phyloP scores from a whole-genome alignment of 768 basidiomycete genomes.

The Boletus sensibilis region DNA sequence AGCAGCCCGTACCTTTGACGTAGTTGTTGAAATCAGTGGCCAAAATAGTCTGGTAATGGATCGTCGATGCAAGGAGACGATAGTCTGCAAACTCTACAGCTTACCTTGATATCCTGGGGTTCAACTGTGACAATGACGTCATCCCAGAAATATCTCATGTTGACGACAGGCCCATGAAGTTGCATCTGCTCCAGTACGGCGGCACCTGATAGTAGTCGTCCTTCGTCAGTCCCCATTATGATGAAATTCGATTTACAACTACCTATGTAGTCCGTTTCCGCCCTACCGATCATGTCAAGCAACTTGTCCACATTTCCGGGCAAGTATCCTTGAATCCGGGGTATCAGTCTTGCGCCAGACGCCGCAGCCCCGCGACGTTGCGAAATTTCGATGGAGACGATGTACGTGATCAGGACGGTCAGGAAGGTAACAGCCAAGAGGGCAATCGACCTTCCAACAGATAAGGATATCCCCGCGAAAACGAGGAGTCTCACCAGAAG shows the following conservation, averaged over 20 bases:
- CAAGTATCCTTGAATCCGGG: slow-evolving; percentile 31
- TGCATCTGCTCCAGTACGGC: slow-evolving; percentile 23
- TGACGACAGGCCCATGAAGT: slow-evolving; percentile 32
- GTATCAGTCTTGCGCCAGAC: slow-evolving; percentile 30
- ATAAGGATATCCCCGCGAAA: slow-evolving; percentile 10
- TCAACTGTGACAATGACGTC: slow-evolving; percentile 47
- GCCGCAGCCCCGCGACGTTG: slow-evolving; percentile 21
- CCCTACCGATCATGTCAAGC: slow-evolving; percentile 13
- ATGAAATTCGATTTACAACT: background rate
- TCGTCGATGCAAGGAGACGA: background rate
- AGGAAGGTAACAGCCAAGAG: slow-evolving; percentile 8
- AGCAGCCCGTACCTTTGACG: slow-evolving; percentile 38
- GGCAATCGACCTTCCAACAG: background rate
- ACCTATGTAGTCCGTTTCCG: slow-evolving; percentile 39
- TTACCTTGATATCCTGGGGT: slow-evolving; percentile 48
- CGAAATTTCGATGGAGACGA: slow-evolving; percentile 1
- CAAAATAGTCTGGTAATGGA: slow-evolving; percentile 35
- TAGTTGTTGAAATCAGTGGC: slow-evolving; percentile 44
- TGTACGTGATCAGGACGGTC: background rate
- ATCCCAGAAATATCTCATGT: slow-evolving; percentile 49
- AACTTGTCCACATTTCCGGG: slow-evolving; percentile 39
- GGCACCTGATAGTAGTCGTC: slow-evolving; percentile 18
- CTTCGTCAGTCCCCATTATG: background rate
- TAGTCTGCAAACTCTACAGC: background rate
- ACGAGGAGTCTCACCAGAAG: slow-evolving; percentile 11